Base-by-base conservation (phyloP, 1,284 basidiomycete species). In the Cutaneotrichosporon cyanovorans region DNA sequence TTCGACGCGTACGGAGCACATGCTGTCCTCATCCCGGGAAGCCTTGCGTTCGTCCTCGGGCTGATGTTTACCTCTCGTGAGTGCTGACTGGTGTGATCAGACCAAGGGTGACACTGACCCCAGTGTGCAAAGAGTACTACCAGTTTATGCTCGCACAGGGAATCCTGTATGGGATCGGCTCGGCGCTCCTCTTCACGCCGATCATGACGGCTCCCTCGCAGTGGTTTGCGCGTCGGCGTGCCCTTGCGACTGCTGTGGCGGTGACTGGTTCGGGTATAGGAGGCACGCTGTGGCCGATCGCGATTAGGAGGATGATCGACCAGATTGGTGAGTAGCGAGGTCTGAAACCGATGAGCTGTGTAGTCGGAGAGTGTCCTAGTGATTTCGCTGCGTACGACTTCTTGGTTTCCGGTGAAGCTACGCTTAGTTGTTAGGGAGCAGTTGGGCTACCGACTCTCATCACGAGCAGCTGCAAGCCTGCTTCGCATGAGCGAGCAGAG, bases 61-160 rank as follows among this genome's bases (percentile, higher is more conserved):
- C 41, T 51, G 7, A 42, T 51, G 36, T 19, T 51, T 32, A 50
- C 48, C 10, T 50, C 40, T 7, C 16, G 37, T 45, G 16, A 10
- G 37, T 38, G n/a, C 31, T n/a, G n/a, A 7, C 25, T 28, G 25
- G 7, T 12, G 25, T 28, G 25, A 7, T 28, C 7, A n/a, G n/a
- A n/a, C n/a, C n/a, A n/a, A n/a, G n/a, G 21, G 12, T 6, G 4
- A 11, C 20, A 30, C 39, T 40, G 10, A 40, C 39, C 20, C 10
- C 35, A 43, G 46, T 82, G 61, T 80, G 79, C 55, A 77, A 66
- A 19, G 45, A 75, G 50, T 82, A 80, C 58, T 82, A 78, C 76
- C 79, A 82, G n/a, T 37, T 56, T 39, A 53, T 61, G 31, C 57
- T 60, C 6, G 41, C 49, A 14, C 56, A 56, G 37, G 61, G 49